phyloP scores from a whole-genome alignment of 371 early-diverging fungal species.

The Actinomortierella wolfii region DNA sequence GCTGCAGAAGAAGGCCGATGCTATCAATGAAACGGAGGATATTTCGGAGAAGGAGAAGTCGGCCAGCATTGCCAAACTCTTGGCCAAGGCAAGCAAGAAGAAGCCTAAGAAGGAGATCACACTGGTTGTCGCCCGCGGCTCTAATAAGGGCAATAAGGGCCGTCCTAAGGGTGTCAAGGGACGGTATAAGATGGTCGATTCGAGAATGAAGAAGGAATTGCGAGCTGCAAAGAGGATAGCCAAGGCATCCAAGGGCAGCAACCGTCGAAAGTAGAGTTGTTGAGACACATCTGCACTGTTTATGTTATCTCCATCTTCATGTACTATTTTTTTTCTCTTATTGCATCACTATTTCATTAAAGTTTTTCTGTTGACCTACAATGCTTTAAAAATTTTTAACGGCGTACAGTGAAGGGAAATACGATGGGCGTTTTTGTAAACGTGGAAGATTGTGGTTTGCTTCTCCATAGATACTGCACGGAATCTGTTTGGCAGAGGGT shows the following conservation, averaged over 20 bases:
- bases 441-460: too few relatives aligned
- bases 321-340: too few relatives aligned
- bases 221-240: conserved; percentile 79
- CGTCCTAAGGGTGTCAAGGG: conserved; percentile 98
- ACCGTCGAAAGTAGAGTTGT: conserved; percentile 37
- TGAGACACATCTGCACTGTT: too few relatives aligned
- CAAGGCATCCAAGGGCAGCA: conserved; percentile 61
- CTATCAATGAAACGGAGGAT: conserved; percentile 85
- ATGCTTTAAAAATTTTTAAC: too few relatives aligned
- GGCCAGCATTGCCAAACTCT: conserved; percentile 76
- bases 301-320: too few relatives aligned
- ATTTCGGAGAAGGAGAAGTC: conserved; percentile 91
- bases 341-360: too few relatives aligned
- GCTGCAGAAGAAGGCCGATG: conserved; percentile 87
- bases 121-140: conserved; percentile 91
- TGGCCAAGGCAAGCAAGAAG: conserved; percentile 64
- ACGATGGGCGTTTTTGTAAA: too few relatives aligned
- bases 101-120: conserved; percentile 77
- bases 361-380: too few relatives aligned
- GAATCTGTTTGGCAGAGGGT: too few relatives aligned
- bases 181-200: conserved; percentile 89
- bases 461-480: too few relatives aligned
- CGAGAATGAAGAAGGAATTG: conserved; percentile 92
- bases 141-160: conserved; percentile 87
- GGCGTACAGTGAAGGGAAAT: too few relatives aligned